Evolutionary conservation across 257 asterid genomes (phyloP), one percentile per base, ranked within the genome.

Genomic region (Solanum arcanum): DNA sequence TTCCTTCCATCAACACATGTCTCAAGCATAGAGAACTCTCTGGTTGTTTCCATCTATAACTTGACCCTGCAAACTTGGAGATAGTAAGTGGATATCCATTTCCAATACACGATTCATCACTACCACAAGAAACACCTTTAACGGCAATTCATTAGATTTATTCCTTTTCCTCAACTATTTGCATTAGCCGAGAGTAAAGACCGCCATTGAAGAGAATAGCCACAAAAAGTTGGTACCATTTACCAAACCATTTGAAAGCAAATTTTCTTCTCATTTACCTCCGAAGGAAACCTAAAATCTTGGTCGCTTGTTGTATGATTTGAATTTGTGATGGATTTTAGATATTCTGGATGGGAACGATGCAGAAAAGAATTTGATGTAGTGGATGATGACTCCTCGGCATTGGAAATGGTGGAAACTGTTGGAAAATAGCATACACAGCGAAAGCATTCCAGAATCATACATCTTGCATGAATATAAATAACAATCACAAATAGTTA

Each of bases 311-410:
- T 86, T 90, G 35, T 31, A 42, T 20, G 78, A 72, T 37, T 35
- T 10, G 37, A 2, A 70, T 5, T 70, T 5, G 14, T 18, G 6
- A 13, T 31, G 77, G 42, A 7, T 16, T 31, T 33, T 33, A 73
- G 27, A 35, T 73, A 18, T 35, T 73, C 80, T 35, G 15, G 90
- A 94, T 91, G 98, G 98, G 95, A 86, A 94, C 10, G n/a, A 98
- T 95, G 95, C 91, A 98, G 93, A 97, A 95, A 90, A 89, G 99
- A 90, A 94, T 97, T 77, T 98, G 7, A 97, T 21, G 98, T 95
- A 62, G 98, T 94, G 87, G 98, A 35, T 35, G 5, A 33, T 90
- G 98, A 97, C 46, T 27, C 91, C 27, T 87, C 97, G 37, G 20
- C 20, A 29, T 66, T 27, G 59, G 91, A 33, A 33, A 33, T 33